phyloP scores from a whole-genome alignment of 768 basidiomycete genomes.

The Mycena polygramma region DNA sequence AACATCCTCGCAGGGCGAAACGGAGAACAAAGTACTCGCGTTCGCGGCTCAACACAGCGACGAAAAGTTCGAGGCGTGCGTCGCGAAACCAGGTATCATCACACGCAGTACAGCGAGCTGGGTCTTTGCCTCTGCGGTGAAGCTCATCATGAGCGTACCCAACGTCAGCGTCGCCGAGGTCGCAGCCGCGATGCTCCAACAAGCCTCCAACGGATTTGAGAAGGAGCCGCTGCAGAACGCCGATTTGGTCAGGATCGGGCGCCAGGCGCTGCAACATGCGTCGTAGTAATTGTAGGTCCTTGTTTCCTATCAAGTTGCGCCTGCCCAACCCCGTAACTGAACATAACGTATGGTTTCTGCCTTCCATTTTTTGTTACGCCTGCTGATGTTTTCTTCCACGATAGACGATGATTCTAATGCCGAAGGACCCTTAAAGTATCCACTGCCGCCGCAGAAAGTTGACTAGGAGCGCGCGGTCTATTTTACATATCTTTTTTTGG shows the following conservation, averaged over 20 bases:
- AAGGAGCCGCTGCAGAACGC: conserved; percentile 10
- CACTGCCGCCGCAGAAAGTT: conserved; percentile 76
- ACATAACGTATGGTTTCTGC: conserved; percentile 77
- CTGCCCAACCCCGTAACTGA: conserved; percentile 78
- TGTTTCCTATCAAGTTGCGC: no score
- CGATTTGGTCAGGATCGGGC: conserved; percentile 4
- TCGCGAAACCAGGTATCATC: conserved; percentile 2
- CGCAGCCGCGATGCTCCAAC: conserved; percentile 1
- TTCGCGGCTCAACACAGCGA: no score
- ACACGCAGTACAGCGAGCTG: not conserved
- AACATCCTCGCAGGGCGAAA: no score
- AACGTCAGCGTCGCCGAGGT: not conserved
- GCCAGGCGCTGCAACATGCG: not conserved
- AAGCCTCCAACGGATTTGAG: not conserved
- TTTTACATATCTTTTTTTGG: not conserved
- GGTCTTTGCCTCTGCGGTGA: not conserved
- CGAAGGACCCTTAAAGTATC: conserved; percentile 75
- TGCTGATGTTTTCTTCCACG: conserved; percentile 12
- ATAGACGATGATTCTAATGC: conserved; percentile 96
- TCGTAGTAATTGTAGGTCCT: no score
- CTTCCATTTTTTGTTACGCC: not conserved
- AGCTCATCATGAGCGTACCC: not conserved
- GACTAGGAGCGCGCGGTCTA: conserved; percentile 48
- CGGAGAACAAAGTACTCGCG: no score
- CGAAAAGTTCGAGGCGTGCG: not conserved